phyloP scores from a whole-genome alignment of 2,329 filamentous ascomycete species.

The Colletotrichum incanum region DNA sequence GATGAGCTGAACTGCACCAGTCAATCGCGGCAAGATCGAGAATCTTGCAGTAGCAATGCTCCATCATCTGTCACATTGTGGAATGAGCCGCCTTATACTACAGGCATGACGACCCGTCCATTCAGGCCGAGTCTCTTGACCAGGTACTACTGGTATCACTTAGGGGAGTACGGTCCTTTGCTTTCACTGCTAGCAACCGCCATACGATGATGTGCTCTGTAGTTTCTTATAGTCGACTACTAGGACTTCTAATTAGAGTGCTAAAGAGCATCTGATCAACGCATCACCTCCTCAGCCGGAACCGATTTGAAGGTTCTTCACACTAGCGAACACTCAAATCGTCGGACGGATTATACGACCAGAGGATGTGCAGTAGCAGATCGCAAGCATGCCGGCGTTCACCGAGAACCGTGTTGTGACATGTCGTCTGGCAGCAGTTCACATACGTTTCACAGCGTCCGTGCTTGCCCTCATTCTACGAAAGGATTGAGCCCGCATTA shows the following conservation, averaged over 20 bases:
- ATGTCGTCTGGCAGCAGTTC: slow-evolving; percentile 20
- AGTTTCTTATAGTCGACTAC: background rate
- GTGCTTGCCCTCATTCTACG: background rate
- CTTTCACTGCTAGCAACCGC: slow-evolving; percentile 8
- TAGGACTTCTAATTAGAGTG: background rate
- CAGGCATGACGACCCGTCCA: slow-evolving; percentile 15
- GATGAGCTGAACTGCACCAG: slow-evolving; percentile 5
- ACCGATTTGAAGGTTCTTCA: slow-evolving; percentile 27
- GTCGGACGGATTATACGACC: slow-evolving; percentile 9
- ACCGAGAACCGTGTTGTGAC: slow-evolving; percentile 31
- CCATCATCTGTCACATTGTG: slow-evolving; percentile 30
- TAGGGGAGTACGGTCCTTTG: background rate
- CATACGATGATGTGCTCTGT: slow-evolving; percentile 12
- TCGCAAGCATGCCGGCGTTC: slow-evolving; percentile 10
- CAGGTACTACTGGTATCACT: background rate
- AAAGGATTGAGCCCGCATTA: background rate
- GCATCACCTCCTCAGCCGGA: background rate
- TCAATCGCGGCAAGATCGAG: slow-evolving; percentile 26
- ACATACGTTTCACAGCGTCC: slow-evolving; percentile 11
- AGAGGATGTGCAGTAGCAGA: slow-evolving; percentile 12
- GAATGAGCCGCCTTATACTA: slow-evolving; percentile 28
- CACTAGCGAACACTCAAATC: slow-evolving; percentile 21
- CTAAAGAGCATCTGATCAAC: background rate
- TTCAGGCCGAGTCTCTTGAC: slow-evolving; percentile 1
- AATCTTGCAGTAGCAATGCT: slow-evolving; percentile 25